Base-by-base conservation (phyloP, 257 asterid genomes). In the Solanum chilense region DNA sequence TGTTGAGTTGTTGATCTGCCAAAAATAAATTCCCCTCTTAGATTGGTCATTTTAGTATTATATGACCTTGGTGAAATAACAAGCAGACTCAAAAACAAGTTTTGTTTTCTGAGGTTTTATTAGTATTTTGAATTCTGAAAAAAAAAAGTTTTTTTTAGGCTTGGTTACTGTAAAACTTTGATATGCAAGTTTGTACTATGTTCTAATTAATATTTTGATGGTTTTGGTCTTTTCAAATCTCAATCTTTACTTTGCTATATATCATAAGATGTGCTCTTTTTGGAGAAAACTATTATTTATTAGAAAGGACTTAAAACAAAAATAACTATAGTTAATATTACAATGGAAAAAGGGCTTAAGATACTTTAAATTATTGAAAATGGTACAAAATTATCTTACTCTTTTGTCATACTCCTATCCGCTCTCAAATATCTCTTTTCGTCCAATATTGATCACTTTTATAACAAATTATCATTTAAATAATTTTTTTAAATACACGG, bases 21-120 rank as follows among this genome's bases (percentile, higher is more conserved):
- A 77, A 84, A 69, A 70, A 75, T 60, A 83, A 83, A 69, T 47
- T 15, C 58, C 64, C 58, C 64, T 52, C 16, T 70, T 88, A 42
- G 25, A 88, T 56, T 64, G 89, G 92, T 91, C 91, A 90, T 60
- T 21, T 83, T 27, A 60, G 69, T n/a, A 35, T 47, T 25, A 12
- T 41, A 8, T 42, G 62, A 25, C 83, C 42, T 20, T 12, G 31
- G 14, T 29, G 27, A 80, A 80, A 80, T 80, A 80, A 80, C 23
- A 68, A 47, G 84, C 42, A 77, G 29, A 80, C 68, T 80, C 44
- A 0, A 47, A 27, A 69, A 73, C 64, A 45, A 39, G 47, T 78
- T 78, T 78, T 78, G 84, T 45, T 5, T 44, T 29, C 42, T 42
- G 83, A 47, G 62, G 66, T 47, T 47, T 45, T 16, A 27, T 0